These are phyloP conservation scores for Stropharia rugosoannulata DNA, from an alignment of 768 basidiomycete species.

Conservation along the genomic window DNA sequence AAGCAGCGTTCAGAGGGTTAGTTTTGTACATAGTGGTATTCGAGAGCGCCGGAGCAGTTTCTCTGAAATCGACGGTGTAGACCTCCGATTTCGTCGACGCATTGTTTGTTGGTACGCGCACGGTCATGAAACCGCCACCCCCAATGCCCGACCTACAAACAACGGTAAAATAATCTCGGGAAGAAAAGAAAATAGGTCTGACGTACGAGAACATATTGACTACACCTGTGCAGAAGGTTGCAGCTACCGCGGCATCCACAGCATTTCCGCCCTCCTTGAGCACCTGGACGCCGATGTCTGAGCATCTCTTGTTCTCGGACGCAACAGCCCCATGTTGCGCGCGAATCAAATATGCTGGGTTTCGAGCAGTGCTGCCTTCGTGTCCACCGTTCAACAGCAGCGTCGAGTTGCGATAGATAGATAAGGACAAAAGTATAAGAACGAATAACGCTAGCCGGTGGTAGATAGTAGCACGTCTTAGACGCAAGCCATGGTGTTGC, in stretches of 20 bases:
- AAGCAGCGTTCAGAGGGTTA: slow-evolving; percentile 49
- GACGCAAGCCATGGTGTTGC: not conserved
- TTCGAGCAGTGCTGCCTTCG: slow-evolving; percentile 17
- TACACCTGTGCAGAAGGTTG: slow-evolving; percentile 77
- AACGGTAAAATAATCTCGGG: slow-evolving; percentile 4
- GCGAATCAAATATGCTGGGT: slow-evolving; percentile 46
- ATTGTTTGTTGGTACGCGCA: slow-evolving; percentile 64
- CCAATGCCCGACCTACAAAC: slow-evolving; percentile 70
- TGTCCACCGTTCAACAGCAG: not conserved
- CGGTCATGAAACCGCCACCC: slow-evolving; percentile 86
- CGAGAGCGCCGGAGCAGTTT: slow-evolving; percentile 74
- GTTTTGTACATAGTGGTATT: slow-evolving; percentile 76
- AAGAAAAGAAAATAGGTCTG: not conserved
- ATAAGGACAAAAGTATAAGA: not conserved
- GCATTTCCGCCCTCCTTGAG: slow-evolving; percentile 87
- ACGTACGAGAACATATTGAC: slow-evolving; percentile 90
- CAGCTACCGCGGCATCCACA: slow-evolving; percentile 81
- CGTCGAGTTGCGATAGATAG: not conserved
- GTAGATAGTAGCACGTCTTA: not conserved
- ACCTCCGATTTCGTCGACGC: slow-evolving; percentile 51
- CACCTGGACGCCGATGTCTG: slow-evolving; percentile 76
- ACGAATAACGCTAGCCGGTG: not conserved
- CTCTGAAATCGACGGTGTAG: slow-evolving; percentile 84
- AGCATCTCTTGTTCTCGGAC: slow-evolving; percentile 84
- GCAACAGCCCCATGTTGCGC: slow-evolving; percentile 87